These are phyloP conservation scores for Dipteronia dyeriana DNA, from an alignment of 345 rosid genomes.

Conservation along the genomic window DNA sequence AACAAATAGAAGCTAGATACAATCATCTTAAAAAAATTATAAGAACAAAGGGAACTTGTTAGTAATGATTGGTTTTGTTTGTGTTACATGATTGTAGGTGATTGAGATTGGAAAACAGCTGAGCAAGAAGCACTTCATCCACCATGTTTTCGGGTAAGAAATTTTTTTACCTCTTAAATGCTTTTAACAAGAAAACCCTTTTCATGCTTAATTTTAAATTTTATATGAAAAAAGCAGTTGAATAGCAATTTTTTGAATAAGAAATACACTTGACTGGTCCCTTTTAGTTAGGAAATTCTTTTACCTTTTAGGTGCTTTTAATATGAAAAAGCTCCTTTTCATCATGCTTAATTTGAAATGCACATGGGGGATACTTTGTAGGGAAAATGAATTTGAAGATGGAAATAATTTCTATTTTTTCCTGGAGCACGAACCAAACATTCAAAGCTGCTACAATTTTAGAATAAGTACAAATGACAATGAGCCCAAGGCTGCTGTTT, in stretches of 20 bases:
- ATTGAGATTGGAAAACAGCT: constrained; percentile 70
- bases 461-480: constrained; percentile 57
- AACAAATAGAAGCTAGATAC: neutral
- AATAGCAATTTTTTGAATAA: too few species aligned
- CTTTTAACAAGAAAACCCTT: too few species aligned
- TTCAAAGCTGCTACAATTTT: constrained; percentile 65
- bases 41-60: too few species aligned
- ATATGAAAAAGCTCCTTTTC: too few species aligned
- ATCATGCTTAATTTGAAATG: too few species aligned
- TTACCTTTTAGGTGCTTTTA: too few species aligned
- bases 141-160: constrained; percentile 83
- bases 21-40: too few species aligned
- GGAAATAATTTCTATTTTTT: constrained; percentile 82
- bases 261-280: too few species aligned
- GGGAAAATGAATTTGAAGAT: constrained; percentile 83
- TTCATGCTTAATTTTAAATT: too few species aligned
- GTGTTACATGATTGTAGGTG: constrained; percentile 41
- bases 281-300: too few species aligned
- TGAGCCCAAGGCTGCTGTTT: constrained; percentile 55
- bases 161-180: neutral
- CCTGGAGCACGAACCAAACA: constrained; percentile 80
- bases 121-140: constrained; percentile 78
- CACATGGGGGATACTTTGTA: constrained; percentile 14
- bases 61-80: neutral
- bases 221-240: too few species aligned